Evolutionary conservation across 345 rosid genomes (phyloP), one percentile per base, ranked within the genome.

Genomic region (Arabidopsis thaliana): DNA sequence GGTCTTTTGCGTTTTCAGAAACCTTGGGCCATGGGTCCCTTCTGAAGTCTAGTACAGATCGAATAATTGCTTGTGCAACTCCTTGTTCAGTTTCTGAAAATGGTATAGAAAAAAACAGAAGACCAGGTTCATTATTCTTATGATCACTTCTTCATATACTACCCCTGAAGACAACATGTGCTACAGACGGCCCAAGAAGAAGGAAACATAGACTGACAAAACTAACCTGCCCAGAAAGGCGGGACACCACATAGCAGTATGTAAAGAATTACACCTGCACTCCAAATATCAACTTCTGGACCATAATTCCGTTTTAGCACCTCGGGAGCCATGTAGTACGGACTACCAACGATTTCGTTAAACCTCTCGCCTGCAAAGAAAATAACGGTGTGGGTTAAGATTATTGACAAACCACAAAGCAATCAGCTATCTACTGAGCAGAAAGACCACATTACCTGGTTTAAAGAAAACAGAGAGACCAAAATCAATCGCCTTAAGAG

Each of bases 11-110:
- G 65, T 80, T 86, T 14, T 88, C 86, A 42, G 98, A 92, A 77
- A 96, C 93, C 83, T 86, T 93, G 45, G 99, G 99, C 99, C 99
- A 96, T 34, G 99, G 99, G 36, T 96, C 99, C 81, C 97, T 90
- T 82, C 86, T 93, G 77, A 96, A 96, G 77, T 92, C 89, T 45
- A 96, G 64, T 24, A 59, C 73, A 28, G 97, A 90, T 69, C 93
- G 84, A 80, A 96, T 86, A 75, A 93, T 93, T 45, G 97, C 98
- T 79, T 86, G 94, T 30, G 98, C 98, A 38, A 96, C 96, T 78
- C 99, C 98, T 81, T 96, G 99, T 72, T 96, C 99, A 46, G 97
- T 92, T 84, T 96, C 99, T 96, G 89, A 75, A 82, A 13, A 56
- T 38, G 65, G 28, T 64, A 41, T 38, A 57, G 20, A 16, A 23